A percentile compares a stretch with the other conserved stretches of the same genome.
Conservation (phyloP, 768 basidiomycete genomes). For the Leucosporidium scottii region DNA sequence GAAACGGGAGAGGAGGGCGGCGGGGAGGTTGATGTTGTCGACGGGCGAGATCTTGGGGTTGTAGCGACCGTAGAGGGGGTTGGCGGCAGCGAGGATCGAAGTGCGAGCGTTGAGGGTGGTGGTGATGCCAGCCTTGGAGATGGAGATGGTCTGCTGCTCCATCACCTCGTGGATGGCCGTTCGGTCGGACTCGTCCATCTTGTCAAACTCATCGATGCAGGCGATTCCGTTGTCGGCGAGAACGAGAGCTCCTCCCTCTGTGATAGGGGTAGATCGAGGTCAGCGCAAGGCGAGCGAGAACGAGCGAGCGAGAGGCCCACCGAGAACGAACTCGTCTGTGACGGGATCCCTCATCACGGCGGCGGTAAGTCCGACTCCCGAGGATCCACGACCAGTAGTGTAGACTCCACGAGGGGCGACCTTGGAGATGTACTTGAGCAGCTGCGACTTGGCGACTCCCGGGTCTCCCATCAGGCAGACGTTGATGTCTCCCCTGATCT, state of each 20-base stretch:
- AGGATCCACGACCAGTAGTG: constrained; percentile 96
- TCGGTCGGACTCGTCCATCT: constrained; percentile 97
- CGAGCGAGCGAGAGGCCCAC: constrained; percentile 46
- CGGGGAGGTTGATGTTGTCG: constrained; percentile 98
- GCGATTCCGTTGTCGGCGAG: constrained; percentile 98
- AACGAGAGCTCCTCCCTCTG: constrained; percentile 99
- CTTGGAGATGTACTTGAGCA: constrained; percentile 96
- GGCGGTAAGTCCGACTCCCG: constrained; percentile 95
- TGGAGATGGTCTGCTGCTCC: constrained; percentile 99
- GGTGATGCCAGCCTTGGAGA: constrained; percentile 97
- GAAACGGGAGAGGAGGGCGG: constrained; percentile 90
- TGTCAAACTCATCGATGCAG: constrained; percentile 99
- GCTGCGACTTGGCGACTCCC: constrained; percentile 95
- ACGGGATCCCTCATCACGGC: constrained; percentile 99
- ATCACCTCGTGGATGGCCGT: constrained; percentile 99
- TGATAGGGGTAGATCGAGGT: not conserved
- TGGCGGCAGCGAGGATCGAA: constrained; percentile 94
- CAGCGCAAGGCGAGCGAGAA: not conserved
- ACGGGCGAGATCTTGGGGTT: constrained; percentile 96
- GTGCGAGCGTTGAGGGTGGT: constrained; percentile 96
- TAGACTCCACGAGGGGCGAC: constrained; percentile 96
- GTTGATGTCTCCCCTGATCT: constrained; percentile 95
- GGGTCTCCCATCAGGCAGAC: constrained; percentile 99
- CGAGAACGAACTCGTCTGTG: constrained; percentile 98
- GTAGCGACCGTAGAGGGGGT: constrained; percentile 95